phyloP scores from a whole-genome alignment of 169 alveolate species.

The Plasmodium falciparum region DNA sequence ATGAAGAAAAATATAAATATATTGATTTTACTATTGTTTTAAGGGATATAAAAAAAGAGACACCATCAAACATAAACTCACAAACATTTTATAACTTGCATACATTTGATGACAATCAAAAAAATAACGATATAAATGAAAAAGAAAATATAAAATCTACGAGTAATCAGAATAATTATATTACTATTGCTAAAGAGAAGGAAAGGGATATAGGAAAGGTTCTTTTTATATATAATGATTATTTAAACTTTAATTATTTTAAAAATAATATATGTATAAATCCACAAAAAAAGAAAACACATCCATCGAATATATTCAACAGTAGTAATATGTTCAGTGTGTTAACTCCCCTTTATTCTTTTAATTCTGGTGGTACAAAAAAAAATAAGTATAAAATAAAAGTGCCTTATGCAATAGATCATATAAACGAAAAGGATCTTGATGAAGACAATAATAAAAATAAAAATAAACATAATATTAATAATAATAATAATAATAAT shows the following conservation, averaged over 20 bases:
- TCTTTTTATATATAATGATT: conserved; percentile 15
- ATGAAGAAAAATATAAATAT: neutral
- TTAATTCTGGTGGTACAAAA: neutral
- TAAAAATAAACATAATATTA: too few relatives aligned
- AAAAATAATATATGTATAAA: neutral
- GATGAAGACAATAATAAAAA: neutral
- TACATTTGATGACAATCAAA: neutral
- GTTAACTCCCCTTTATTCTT: neutral
- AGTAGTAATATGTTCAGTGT: neutral
- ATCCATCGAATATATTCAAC: neutral
- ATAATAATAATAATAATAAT: neutral
- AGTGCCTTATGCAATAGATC: conserved; percentile 1
- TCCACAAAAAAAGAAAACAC: neutral
- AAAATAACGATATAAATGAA: neutral
- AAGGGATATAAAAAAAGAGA: neutral
- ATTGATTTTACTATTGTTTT: too few relatives aligned
- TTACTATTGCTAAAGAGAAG: neutral
- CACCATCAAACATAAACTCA: neutral
- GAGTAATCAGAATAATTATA: neutral
- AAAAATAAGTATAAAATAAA: neutral
- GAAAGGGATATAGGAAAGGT: neutral
- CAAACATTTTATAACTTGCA: neutral
- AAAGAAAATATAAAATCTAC: neutral
- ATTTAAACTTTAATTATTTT: neutral
- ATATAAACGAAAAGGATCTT: neutral